Base-by-base conservation (phyloP, 2,329 filamentous ascomycete species). In the Bertia moriformis region DNA sequence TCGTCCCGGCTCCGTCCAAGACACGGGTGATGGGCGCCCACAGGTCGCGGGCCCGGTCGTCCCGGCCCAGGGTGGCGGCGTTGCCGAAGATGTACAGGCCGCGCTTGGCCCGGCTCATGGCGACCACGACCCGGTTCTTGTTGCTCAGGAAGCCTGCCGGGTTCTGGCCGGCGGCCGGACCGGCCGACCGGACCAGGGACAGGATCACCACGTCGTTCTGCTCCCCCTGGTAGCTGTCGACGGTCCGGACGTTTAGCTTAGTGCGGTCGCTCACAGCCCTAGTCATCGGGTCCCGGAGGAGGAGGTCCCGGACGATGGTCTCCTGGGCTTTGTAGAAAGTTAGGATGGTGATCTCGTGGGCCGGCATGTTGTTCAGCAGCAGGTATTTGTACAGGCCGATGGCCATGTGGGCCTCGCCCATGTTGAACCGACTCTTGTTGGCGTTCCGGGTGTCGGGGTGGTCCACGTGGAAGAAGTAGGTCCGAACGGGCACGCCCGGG, bases 1-100 rank as follows among this genome's bases (percentile, higher is more conserved):
- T 39, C n/a, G 50, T 45, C 5, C 54, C 43, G 30, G 65, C 60
- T 0, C 48, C 41, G 2, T 51, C 49, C 49, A 80, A 67, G 1
- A 56, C 48, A 1, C 53, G 12, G 4, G 59, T 42, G 2, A 69
- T 55, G 12, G 20, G 17, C 0, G 64, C 62, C 10, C 64, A 66
- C 0, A 54, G 47, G 13, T 53, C 51, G n/a, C n/a, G n/a, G n/a
- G n/a, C n/a, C n/a, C n/a, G n/a, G n/a, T n/a, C n/a, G 1, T 65
- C 66, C 0, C 72, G 47, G 4, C 73, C 45, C 1, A 73, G 45
- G 24, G 69, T 71, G 5, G 66, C 48, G 12, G 70, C 70, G 48
- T 93, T 85, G 1, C 87, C 88, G 51, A 94, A 93, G 29, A 94
- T 66, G 55, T 88, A 93, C 42, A 94, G 75, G 0, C 86, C 86